Conservation (phyloP, 2,329 filamentous ascomycete genomes). For the Geoglossum cookeanum region DNA sequence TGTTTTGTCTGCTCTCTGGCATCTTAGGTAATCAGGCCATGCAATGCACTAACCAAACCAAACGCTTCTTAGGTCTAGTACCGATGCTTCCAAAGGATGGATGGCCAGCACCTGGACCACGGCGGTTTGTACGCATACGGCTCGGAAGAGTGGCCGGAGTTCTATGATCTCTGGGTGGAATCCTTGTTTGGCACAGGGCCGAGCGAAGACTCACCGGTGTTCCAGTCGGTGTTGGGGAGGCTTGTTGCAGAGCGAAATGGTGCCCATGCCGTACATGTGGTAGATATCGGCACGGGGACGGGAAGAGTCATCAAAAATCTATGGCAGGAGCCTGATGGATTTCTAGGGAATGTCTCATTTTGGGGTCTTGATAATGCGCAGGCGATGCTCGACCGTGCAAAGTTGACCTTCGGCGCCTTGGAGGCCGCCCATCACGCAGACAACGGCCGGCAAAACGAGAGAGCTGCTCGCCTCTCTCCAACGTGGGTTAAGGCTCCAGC, state of each 20-base stretch:
- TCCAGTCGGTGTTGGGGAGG: background rate
- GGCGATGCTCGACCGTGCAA: background rate
- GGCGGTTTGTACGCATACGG: background rate
- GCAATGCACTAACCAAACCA: no score
- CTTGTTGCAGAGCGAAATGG: background rate
- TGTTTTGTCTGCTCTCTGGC: no score
- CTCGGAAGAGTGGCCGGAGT: background rate
- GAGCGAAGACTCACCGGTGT: background rate
- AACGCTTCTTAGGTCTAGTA: background rate
- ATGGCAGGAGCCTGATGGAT: background rate
- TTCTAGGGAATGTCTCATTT: background rate
- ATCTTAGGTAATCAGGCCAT: no score
- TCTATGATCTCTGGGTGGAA: background rate
- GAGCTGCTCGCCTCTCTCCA: background rate
- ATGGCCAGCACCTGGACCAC: background rate
- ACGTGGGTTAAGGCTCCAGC: background rate
- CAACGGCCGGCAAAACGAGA: background rate
- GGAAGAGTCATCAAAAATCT: background rate
- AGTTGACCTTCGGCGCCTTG: background rate
- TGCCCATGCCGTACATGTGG: background rate
- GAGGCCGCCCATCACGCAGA: background rate
- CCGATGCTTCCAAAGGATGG: background rate
- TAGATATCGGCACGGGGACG: background rate
- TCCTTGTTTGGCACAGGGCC: background rate
- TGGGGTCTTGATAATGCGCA: background rate